A percentile compares a stretch with the other conserved stretches of the same genome.
These are phyloP conservation scores for Pseudogymnoascus sp. DNA, from an alignment of 2,329 filamentous ascomycete species.

Conservation along the genomic window DNA sequence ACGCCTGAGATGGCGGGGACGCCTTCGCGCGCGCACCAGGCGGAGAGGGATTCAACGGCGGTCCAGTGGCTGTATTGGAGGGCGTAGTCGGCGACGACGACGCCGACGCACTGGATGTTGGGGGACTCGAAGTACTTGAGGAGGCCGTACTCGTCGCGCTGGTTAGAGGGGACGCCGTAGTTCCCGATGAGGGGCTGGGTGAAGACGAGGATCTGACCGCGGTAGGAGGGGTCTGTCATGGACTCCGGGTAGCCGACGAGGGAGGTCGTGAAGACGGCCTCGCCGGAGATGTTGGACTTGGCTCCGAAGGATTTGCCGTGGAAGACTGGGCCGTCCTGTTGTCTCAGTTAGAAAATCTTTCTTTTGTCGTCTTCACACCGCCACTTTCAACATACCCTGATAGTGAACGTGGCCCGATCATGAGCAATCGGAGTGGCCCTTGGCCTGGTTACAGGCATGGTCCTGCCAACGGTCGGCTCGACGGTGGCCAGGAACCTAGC, in stretches of 20 bases:
- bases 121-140: slow-evolving; percentile 98
- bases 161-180: slow-evolving; percentile 87
- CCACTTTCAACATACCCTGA: slow-evolving; percentile 56
- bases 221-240: slow-evolving; percentile 80
- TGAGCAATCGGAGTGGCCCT: slow-evolving; percentile 61
- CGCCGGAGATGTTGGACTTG: slow-evolving; percentile 91
- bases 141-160: slow-evolving; percentile 80
- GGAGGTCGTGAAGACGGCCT: slow-evolving; percentile 97
- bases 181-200: slow-evolving; percentile 97
- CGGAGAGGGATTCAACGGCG: slow-evolving; percentile 82
- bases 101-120: slow-evolving; percentile 90
- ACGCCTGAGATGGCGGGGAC: slow-evolving; percentile 95
- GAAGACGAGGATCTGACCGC: slow-evolving; percentile 95
- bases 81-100: slow-evolving; percentile 92
- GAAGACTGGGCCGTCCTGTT: slow-evolving; percentile 85
- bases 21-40: slow-evolving; percentile 95
- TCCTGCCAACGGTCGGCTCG: slow-evolving; percentile 57
- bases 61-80: slow-evolving; percentile 98
- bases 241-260: slow-evolving; percentile 97
- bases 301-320: slow-evolving; percentile 94
- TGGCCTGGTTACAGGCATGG: slow-evolving; percentile 52
- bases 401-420: slow-evolving; percentile 87
- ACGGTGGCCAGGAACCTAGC: slow-evolving; percentile 57
- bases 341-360: slow-evolving; percentile 21
- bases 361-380: slow-evolving; percentile 14